These are phyloP conservation scores for Arabis alpina DNA, from an alignment of 345 rosid species.

Conservation along the genomic window DNA sequence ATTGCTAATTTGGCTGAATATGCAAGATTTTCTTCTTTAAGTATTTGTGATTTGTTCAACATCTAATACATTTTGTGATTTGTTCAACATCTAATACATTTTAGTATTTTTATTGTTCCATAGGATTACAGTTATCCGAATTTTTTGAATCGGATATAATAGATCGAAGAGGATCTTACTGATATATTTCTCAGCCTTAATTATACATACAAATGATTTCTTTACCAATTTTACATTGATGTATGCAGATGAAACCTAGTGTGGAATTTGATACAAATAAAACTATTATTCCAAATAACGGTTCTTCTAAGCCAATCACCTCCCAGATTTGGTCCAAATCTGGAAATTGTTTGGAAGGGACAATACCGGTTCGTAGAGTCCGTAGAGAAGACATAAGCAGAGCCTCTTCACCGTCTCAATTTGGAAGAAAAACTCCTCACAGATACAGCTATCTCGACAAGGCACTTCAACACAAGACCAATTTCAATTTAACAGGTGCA, in stretches of 20 bases:
- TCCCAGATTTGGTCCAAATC: slow-evolving; percentile 53
- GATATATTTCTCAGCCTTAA: no score
- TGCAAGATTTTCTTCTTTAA: no score
- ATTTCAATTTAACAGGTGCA: not conserved
- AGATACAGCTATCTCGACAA: slow-evolving; percentile 17
- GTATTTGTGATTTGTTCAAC: no score
- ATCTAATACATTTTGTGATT: no score
- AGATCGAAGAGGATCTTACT: no score
- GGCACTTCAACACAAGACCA: slow-evolving; percentile 11
- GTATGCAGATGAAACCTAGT: slow-evolving; percentile 54
- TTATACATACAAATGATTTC: no score
- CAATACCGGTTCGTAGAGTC: slow-evolving; percentile 56
- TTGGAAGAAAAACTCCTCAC: slow-evolving; percentile 42
- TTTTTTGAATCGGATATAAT: no score
- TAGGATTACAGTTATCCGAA: no score
- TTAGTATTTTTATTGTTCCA: no score
- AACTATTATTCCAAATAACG: not conserved
- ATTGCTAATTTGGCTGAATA: no score
- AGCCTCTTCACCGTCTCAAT: slow-evolving; percentile 39
- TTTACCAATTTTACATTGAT: not conserved
- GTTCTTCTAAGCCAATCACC: slow-evolving; percentile 26
- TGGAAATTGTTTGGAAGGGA: slow-evolving; percentile 55
- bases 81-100: no score
- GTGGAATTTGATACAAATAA: slow-evolving; percentile 12
- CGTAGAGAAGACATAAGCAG: slow-evolving; percentile 45